Conservation (phyloP, 176 grass and related monocot genomes). For the Tillandsia leiboldiana region DNA sequence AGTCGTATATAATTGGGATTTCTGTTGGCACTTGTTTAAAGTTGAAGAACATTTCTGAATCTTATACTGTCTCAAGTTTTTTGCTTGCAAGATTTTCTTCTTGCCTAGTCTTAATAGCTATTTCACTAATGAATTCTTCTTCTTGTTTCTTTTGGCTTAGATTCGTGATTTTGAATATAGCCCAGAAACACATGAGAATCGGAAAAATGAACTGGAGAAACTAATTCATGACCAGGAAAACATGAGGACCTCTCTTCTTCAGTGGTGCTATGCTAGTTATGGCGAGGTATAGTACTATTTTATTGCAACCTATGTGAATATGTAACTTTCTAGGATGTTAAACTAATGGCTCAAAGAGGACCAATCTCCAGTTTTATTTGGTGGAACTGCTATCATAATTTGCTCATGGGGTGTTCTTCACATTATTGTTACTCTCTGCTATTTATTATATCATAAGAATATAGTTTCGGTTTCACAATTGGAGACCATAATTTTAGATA, state of each 20-base stretch:
- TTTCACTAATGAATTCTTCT: conserved; percentile 1
- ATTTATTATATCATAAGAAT: no score
- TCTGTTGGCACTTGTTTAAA: neutral
- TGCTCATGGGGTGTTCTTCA: no score
- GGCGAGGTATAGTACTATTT: conserved; percentile 60
- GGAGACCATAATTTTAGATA: no score
- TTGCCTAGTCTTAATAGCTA: neutral
- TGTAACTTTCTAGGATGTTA: no score
- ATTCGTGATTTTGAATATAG: conserved; percentile 88
- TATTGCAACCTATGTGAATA: neutral
- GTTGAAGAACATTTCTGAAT: neutral
- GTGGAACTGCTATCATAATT: no score
- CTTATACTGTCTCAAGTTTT: neutral
- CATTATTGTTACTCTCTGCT: no score
- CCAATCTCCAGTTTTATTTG: no score
- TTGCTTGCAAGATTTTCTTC: neutral
- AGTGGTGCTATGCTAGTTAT: conserved; percentile 97
- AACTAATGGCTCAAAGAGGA: no score
- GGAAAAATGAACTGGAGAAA: conserved; percentile 83
- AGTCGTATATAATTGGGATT: neutral
- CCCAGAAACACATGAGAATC: conserved; percentile 68
- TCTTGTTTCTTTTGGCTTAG: conserved; percentile 33
- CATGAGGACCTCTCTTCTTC: conserved; percentile 73
- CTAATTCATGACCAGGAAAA: conserved; percentile 72
- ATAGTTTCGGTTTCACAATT: no score